Conservation (phyloP, 345 rosid species). For the Isatis tinctoria region DNA sequence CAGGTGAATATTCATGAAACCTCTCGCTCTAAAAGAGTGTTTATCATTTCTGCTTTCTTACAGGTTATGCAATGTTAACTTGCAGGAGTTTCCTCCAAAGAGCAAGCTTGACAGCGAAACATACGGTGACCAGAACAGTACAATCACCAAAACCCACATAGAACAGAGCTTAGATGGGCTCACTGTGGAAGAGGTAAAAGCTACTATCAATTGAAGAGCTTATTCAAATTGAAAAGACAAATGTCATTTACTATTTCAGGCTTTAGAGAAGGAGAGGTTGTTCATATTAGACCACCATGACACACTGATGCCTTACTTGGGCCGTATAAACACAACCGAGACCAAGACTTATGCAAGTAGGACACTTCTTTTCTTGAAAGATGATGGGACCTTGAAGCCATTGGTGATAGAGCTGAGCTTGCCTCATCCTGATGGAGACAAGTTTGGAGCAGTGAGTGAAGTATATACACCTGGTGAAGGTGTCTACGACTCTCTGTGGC, state of each 20-base stretch:
- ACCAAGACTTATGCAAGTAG: slow-evolving; percentile 70
- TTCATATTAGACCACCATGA: slow-evolving; percentile 87
- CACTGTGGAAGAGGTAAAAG: slow-evolving; percentile 50
- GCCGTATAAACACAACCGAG: slow-evolving; percentile 58
- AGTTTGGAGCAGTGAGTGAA: slow-evolving; percentile 52
- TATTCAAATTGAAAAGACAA: background rate
- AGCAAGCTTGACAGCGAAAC: slow-evolving; percentile 56
- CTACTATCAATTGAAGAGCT: background rate
- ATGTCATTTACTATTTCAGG: slow-evolving; percentile 35
- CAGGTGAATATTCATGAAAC: slow-evolving; percentile 31
- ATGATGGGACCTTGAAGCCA: slow-evolving; percentile 82
- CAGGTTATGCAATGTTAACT: background rate
- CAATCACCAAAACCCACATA: slow-evolving; percentile 47
- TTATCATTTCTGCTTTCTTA: background rate
- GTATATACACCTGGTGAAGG: slow-evolving; percentile 79
- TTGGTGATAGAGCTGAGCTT: slow-evolving; percentile 73
- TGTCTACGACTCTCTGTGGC: slow-evolving; percentile 65
- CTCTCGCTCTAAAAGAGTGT: background rate
- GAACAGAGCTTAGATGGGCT: slow-evolving; percentile 48
- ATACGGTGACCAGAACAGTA: slow-evolving; percentile 58
- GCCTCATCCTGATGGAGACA: slow-evolving; percentile 69
- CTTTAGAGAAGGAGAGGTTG: slow-evolving; percentile 51
- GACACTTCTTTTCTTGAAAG: slow-evolving; percentile 70
- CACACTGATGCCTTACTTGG: slow-evolving; percentile 65
- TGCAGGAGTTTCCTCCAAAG: slow-evolving; percentile 68